A percentile compares a stretch with the other conserved stretches of the same genome.
Evolutionary conservation across 768 basidiomycete genomes (phyloP).

Genomic region (Trametes punicea): DNA sequence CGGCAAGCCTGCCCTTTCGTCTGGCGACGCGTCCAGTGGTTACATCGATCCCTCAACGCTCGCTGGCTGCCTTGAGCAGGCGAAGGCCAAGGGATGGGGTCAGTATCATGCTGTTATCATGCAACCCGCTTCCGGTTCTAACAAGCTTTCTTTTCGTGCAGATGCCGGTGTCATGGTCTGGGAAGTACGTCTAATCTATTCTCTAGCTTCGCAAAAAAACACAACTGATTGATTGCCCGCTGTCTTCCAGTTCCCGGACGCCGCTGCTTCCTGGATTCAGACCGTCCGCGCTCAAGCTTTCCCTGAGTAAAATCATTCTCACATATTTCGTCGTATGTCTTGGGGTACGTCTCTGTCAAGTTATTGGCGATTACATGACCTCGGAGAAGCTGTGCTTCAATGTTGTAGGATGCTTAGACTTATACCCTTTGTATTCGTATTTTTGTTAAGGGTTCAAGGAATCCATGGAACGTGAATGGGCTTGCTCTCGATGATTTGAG

Average conservation of each 20-base stretch:
- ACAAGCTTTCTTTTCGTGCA: conserved; percentile 4
- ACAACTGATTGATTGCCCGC: background rate
- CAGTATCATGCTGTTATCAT: conserved; percentile 26
- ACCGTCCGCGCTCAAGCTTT: conserved; percentile 33
- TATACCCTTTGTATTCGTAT: background rate
- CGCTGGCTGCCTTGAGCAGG: conserved; percentile 55
- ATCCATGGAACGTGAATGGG: background rate
- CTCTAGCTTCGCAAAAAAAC: background rate
- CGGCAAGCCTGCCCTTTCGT: conserved; percentile 57
- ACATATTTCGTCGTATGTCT: background rate
- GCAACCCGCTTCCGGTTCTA: background rate
- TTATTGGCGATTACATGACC: background rate
- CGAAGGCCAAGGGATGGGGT: conserved; percentile 64
- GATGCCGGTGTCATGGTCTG: conserved; percentile 38
- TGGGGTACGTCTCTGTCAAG: background rate
- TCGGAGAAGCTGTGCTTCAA: background rate
- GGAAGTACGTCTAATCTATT: conserved; percentile 29
- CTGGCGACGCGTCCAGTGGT: conserved; percentile 42
- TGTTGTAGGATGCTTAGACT: background rate
- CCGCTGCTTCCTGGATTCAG: conserved; percentile 33
- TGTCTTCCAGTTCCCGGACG: conserved; percentile 35
- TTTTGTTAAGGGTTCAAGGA: background rate
- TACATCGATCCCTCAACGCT: conserved; percentile 57
- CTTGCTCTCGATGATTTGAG: too few relatives aligned
- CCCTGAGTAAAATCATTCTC: conserved; percentile 19